A percentile compares a stretch with the other conserved stretches of the same genome.
These are phyloP conservation scores for Gaultheria prostrata DNA, from an alignment of 148 eudicot genomes.

Conservation along the genomic window DNA sequence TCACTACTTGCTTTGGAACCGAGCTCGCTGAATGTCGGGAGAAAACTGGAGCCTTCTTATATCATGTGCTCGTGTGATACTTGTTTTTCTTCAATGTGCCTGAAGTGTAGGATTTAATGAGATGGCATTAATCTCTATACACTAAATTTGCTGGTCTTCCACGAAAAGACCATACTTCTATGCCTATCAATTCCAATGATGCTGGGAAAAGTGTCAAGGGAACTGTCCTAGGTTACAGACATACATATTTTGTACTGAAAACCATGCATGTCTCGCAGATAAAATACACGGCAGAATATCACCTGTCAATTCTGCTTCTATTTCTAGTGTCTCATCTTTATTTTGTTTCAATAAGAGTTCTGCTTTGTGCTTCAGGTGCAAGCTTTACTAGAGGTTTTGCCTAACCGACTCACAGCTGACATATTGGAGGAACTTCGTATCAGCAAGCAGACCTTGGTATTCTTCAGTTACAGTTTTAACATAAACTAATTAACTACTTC, in stretches of 20 bases:
- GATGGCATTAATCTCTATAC: neutral
- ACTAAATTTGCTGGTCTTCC: neutral
- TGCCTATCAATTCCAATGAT: neutral
- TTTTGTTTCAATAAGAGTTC: neutral
- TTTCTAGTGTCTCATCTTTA: neutral
- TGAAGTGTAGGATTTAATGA: neutral
- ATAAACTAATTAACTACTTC: neutral
- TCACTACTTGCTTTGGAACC: neutral
- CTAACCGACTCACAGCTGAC: constrained; percentile 74
- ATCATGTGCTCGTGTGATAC: neutral
- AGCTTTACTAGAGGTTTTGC: constrained; percentile 81
- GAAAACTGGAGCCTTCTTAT: neutral
- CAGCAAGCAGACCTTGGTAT: constrained; percentile 90
- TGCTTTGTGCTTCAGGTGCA: constrained; percentile 56
- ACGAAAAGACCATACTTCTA: neutral
- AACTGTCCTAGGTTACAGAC: neutral
- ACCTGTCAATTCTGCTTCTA: constrained; percentile 5
- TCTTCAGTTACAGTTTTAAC: neutral
- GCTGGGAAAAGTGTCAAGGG: neutral
- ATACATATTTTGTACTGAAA: neutral
- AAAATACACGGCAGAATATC: neutral
- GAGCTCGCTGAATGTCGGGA: neutral
- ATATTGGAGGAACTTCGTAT: constrained; percentile 87
- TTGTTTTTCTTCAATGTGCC: neutral
- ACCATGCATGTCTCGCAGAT: neutral